Percentiles rank a stretch among this genome's conserved stretches.
These are phyloP conservation scores for Tagetes erecta DNA, from an alignment of 129 eudicot genomes.

Conservation along the genomic window DNA sequence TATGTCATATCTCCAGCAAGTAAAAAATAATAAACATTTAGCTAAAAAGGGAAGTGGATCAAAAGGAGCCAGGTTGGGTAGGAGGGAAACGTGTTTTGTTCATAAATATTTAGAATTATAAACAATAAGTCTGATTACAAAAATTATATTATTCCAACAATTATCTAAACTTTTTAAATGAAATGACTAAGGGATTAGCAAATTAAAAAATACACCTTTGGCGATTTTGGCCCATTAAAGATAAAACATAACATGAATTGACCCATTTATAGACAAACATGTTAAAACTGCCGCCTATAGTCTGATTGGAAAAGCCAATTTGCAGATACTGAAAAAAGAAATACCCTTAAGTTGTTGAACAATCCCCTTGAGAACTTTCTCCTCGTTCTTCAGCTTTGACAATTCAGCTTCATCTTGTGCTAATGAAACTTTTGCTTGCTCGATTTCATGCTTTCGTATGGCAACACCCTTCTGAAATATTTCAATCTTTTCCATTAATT, in stretches of 20 bases:
- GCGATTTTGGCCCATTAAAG: background rate
- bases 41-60: background rate
- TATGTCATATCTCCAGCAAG: background rate
- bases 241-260: background rate
- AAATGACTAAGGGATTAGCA: background rate
- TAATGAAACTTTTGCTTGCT: slow-evolving; percentile 58
- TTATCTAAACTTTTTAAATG: background rate
- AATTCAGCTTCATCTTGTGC: slow-evolving; percentile 77
- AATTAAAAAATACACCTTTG: background rate
- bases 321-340: slow-evolving; percentile 14
- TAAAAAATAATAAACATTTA: background rate
- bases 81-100: background rate
- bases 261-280: background rate
- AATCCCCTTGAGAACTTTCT: slow-evolving; percentile 70
- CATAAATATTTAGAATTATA: background rate
- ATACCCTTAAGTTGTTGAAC: slow-evolving; percentile 87
- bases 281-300: background rate
- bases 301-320: slow-evolving; percentile 2
- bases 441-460: slow-evolving; percentile 61
- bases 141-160: background rate
- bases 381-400: slow-evolving; percentile 68
- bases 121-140: background rate
- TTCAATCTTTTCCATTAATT: slow-evolving; percentile 64
- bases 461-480: slow-evolving; percentile 62
- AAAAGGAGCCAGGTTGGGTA: background rate